Conservation (phyloP, 305 asterid genomes). For the Rubia balearica region DNA sequence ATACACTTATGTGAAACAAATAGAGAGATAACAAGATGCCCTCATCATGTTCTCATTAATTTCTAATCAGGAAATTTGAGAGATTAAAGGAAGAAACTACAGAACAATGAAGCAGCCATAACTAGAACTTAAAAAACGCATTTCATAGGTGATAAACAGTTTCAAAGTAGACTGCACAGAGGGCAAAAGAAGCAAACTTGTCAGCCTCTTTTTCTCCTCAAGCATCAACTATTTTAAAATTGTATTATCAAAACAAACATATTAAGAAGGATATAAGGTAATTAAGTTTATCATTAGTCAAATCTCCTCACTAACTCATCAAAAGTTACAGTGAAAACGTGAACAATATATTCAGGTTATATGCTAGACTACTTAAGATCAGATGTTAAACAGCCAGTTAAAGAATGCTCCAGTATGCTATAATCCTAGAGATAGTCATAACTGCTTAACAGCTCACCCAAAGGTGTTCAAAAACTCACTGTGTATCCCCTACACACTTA, state of each 20-base stretch:
- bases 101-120: neutral
- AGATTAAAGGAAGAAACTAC: slow-evolving; percentile 5
- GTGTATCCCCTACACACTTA: neutral
- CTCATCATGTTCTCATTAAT: neutral
- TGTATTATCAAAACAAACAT: neutral
- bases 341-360: neutral
- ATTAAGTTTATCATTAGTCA: neutral
- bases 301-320: neutral
- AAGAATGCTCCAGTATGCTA: neutral
- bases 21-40: neutral
- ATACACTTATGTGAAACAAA: neutral
- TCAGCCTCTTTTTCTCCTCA: neutral
- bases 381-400: slow-evolving; percentile 2
- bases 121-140: neutral
- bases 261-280: neutral
- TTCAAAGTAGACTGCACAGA: neutral
- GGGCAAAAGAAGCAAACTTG: neutral
- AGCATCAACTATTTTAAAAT: neutral
- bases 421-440: neutral
- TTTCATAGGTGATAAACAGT: neutral
- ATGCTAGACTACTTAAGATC: neutral
- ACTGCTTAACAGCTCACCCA: neutral
- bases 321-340: neutral
- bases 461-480: slow-evolving; percentile 1
- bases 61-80: neutral